Conservation (phyloP, 1,284 basidiomycete species). For the Tylopilus sp. region DNA sequence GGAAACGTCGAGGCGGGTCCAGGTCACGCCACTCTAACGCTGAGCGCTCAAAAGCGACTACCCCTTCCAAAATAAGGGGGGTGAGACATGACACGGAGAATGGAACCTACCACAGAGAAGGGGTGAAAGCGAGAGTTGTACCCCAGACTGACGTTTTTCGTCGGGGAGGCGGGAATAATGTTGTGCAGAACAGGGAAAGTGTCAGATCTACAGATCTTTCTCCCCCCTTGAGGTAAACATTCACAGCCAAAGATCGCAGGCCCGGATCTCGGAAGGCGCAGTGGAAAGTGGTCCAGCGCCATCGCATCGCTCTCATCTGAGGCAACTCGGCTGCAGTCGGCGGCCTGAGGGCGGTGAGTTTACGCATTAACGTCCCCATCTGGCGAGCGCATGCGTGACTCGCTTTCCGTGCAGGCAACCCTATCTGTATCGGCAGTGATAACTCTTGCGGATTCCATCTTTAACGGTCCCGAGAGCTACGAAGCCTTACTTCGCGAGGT, state of each 20-base stretch:
- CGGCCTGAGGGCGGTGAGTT: constrained; percentile 12
- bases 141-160: constrained; percentile 18
- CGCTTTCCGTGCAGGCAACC: no score
- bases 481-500: background rate
- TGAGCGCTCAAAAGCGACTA: background rate
- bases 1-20: background rate
- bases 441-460: constrained; percentile 2
- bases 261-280: constrained; percentile 19
- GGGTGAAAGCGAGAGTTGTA: background rate
- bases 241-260: constrained; percentile 12
- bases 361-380: constrained; percentile 14
- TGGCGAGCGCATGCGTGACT: constrained; percentile 9
- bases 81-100: constrained; percentile 10
- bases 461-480: constrained; percentile 24
- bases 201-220: constrained; percentile 23
- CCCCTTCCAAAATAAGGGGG: constrained; percentile 4
- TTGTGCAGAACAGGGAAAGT: constrained; percentile 5
- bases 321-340: constrained; percentile 18
- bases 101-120: constrained; percentile 14
- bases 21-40: constrained; percentile 2
- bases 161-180: background rate
- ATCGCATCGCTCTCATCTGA: constrained; percentile 5
- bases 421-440: constrained; percentile 12
- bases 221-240: constrained; percentile 12
- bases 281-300: constrained; percentile 8